A percentile compares a stretch with the other conserved stretches of the same genome.
Evolutionary conservation across 2,329 filamentous ascomycete species (phyloP).

Genomic region (Penicillium sp.): DNA sequence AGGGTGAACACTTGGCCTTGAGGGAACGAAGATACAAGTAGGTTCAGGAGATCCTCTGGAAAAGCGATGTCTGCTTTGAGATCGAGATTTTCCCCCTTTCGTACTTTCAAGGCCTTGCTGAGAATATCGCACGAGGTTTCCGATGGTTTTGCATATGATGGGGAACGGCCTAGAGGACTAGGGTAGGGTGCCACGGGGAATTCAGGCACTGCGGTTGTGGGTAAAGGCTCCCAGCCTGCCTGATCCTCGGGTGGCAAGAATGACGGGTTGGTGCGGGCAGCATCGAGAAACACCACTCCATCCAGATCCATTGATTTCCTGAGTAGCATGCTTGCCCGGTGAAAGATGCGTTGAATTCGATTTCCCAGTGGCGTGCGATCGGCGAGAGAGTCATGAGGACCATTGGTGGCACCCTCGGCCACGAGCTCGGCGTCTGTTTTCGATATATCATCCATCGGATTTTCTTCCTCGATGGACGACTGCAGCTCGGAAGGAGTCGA

Average conservation of each 20-base stretch:
- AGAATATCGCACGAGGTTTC: conserved; percentile 16
- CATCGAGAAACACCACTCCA: conserved; percentile 31
- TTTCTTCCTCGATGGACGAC: conserved; percentile 5
- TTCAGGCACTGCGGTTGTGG: conserved; percentile 1
- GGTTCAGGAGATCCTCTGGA: conserved; percentile 14
- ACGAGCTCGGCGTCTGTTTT: not conserved
- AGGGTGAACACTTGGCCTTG: conserved; percentile 23
- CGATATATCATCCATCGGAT: conserved; percentile 6
- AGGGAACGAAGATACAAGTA: conserved; percentile 18
- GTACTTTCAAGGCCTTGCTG: conserved; percentile 11
- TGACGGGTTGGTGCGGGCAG: conserved; percentile 18
- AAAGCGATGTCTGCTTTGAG: not conserved
- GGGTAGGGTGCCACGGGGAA: conserved; percentile 1
- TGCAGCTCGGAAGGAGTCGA: conserved; percentile 1
- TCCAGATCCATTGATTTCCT: conserved; percentile 39
- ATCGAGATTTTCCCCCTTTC: not conserved
- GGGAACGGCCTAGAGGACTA: not conserved
- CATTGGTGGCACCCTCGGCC: not conserved
- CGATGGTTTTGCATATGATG: not conserved
- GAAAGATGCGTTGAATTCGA: conserved; percentile 31
- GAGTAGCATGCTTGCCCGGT: conserved; percentile 41
- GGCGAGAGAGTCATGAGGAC: conserved; percentile 3
- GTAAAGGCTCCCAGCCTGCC: conserved; percentile 21
- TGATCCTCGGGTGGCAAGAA: conserved; percentile 13
- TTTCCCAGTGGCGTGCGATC: conserved; percentile 13